Evolutionary conservation across 2,329 filamentous ascomycete species (phyloP).

Genomic region (Talaromyces sp.): DNA sequence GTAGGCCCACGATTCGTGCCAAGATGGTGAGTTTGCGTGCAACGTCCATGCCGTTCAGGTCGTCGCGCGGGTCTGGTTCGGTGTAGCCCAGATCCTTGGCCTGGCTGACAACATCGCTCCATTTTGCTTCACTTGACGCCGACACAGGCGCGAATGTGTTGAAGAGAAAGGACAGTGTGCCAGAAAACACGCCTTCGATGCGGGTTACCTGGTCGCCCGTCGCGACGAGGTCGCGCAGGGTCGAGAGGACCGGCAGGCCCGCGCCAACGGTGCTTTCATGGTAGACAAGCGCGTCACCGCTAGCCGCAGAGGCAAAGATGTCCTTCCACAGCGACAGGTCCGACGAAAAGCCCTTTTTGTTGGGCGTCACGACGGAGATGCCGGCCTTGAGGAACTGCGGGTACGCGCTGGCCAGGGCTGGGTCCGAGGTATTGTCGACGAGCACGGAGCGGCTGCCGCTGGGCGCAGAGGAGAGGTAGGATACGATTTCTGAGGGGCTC

Average conservation of each 20-base stretch:
- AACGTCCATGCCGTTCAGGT: constrained; percentile 82
- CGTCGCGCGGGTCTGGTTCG: constrained; percentile 80
- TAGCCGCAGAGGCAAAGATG: constrained; percentile 71
- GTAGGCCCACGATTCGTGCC: constrained; percentile 75
- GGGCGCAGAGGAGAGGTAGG: constrained; percentile 73
- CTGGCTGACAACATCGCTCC: constrained; percentile 86
- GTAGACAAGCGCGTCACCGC: constrained; percentile 70
- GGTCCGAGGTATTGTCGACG: constrained; percentile 93
- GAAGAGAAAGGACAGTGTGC: constrained; percentile 97
- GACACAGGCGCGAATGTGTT: constrained; percentile 88
- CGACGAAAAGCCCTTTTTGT: constrained; percentile 96
- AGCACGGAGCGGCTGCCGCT: constrained; percentile 64
- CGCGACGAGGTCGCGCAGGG: constrained; percentile 86
- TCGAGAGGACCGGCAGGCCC: constrained; percentile 88
- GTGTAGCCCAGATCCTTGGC: constrained; percentile 92
- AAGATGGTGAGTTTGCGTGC: constrained; percentile 96
- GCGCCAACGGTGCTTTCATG: constrained; percentile 95
- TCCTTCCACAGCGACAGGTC: constrained; percentile 76
- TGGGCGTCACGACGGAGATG: constrained; percentile 89
- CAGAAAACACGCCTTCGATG: constrained; percentile 96
- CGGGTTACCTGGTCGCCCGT: constrained; percentile 88
- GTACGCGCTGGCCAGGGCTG: constrained; percentile 78
- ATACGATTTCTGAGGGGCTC: constrained; percentile 64
- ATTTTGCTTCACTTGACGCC: constrained; percentile 60
- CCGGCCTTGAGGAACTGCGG: constrained; percentile 74